Percentiles rank a stretch among this genome's conserved stretches.
These are phyloP conservation scores for Rhizopogon vinicolor DNA, from an alignment of 768 basidiomycete genomes.

Conservation along the genomic window DNA sequence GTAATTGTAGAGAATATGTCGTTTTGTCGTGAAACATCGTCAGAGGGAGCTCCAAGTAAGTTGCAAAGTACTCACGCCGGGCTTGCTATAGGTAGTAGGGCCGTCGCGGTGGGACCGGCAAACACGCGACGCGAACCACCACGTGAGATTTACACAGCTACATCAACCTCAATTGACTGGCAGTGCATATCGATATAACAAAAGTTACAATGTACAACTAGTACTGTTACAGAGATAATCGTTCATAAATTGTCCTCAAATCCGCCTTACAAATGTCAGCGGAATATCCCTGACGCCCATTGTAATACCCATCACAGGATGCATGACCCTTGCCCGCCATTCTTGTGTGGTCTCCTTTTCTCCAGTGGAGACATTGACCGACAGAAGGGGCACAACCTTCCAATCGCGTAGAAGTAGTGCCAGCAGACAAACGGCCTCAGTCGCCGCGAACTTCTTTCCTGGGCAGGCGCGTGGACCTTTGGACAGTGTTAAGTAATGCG, in stretches of 20 bases:
- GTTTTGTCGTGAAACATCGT: too few relatives aligned
- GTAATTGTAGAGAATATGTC: not conserved
- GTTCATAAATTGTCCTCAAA: not conserved
- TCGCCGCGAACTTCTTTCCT: slow-evolving; percentile 51
- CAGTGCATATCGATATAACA: too few relatives aligned
- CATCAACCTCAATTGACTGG: too few relatives aligned
- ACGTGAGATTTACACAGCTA: too few relatives aligned
- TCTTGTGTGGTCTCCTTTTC: slow-evolving; percentile 13
- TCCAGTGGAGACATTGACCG: slow-evolving; percentile 6
- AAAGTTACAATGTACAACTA: too few relatives aligned
- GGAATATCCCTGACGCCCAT: slow-evolving; percentile 18
- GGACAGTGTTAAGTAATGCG: not conserved
- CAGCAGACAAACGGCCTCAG: slow-evolving; percentile 50
- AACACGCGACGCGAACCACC: too few relatives aligned
- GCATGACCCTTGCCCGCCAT: slow-evolving; percentile 19
- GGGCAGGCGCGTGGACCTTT: slow-evolving; percentile 48
- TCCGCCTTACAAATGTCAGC: slow-evolving; percentile 15
- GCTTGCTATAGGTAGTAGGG: too few relatives aligned
- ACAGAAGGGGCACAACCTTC: slow-evolving; percentile 42
- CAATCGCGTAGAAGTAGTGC: slow-evolving; percentile 48
- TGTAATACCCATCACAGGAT: slow-evolving; percentile 7
- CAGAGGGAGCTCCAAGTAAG: too few relatives aligned
- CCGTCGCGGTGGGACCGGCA: too few relatives aligned
- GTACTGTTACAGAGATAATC: too few relatives aligned
- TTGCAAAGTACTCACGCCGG: too few relatives aligned